These are phyloP conservation scores for Mycena galericulata DNA, from an alignment of 768 basidiomycete genomes.

Conservation along the genomic window DNA sequence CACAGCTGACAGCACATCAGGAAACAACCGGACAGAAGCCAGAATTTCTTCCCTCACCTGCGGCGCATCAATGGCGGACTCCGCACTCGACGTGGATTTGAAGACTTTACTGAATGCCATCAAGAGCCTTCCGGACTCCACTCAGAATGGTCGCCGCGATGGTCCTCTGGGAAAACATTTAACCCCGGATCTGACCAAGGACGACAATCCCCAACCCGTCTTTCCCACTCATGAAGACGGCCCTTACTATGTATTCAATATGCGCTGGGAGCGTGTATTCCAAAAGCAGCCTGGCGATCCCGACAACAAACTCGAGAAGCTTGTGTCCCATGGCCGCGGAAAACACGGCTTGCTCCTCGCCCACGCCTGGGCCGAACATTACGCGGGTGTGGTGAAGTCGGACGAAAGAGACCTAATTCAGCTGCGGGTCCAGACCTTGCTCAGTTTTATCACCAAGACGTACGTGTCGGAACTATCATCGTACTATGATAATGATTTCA, in stretches of 20 bases:
- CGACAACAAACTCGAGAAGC: background rate
- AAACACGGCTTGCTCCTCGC: slow-evolving; percentile 19
- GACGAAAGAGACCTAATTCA: slow-evolving; percentile 6
- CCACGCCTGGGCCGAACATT: slow-evolving; percentile 20
- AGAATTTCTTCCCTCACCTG: background rate
- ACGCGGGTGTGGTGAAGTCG: background rate
- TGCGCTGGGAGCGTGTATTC: slow-evolving; percentile 16
- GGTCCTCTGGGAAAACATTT: slow-evolving; percentile 15
- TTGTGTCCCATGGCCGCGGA: slow-evolving; percentile 12
- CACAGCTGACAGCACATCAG: background rate
- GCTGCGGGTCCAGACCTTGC: slow-evolving; percentile 3
- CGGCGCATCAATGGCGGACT: background rate
- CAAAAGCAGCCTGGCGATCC: slow-evolving; percentile 2
- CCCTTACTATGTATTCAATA: slow-evolving; percentile 6
- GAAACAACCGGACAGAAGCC: background rate
- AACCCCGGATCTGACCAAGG: background rate
- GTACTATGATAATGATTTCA: background rate
- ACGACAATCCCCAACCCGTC: background rate
- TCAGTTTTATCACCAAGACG: slow-evolving; percentile 6
- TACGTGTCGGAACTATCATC: background rate
- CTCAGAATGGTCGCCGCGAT: background rate
- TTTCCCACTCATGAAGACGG: slow-evolving; percentile 7
- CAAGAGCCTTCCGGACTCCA: slow-evolving; percentile 2
- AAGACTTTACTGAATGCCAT: background rate
- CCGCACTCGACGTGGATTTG: background rate